Evolutionary conservation across 2,329 filamentous ascomycete species (phyloP).

Genomic region (Lomentospora prolificans): DNA sequence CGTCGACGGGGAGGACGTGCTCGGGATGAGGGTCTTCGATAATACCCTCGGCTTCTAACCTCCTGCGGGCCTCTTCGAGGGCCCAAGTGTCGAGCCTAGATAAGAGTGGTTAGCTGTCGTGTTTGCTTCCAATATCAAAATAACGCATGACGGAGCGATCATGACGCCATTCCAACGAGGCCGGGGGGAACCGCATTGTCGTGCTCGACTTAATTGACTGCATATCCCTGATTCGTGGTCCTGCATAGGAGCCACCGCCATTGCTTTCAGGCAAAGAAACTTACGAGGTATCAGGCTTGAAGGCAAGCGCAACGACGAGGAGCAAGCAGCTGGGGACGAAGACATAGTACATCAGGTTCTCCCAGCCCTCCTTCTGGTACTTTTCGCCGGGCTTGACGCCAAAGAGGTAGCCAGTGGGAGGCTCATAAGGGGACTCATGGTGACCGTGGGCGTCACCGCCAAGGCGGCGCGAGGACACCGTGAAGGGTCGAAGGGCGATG

Average conservation of each 20-base stretch:
- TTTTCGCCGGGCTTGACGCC: slow-evolving; percentile 93
- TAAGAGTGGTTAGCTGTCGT: neutral
- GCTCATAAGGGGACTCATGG: slow-evolving; percentile 73
- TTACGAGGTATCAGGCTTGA: slow-evolving; percentile 98
- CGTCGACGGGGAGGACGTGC: slow-evolving; percentile 28
- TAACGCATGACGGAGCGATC: slow-evolving; percentile 13
- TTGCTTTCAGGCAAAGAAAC: too few relatives aligned
- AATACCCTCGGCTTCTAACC: slow-evolving; percentile 93
- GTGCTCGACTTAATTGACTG: neutral
- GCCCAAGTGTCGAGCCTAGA: slow-evolving; percentile 97
- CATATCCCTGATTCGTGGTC: too few relatives aligned
- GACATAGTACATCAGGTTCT: slow-evolving; percentile 74
- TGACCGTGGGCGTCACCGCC: slow-evolving; percentile 24
- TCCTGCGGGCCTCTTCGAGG: slow-evolving; percentile 86
- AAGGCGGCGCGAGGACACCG: slow-evolving; percentile 1
- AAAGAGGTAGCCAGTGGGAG: slow-evolving; percentile 85
- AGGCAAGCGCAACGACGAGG: slow-evolving; percentile 74
- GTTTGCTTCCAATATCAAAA: slow-evolving; percentile 14
- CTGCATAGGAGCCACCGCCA: too few relatives aligned
- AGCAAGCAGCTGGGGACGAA: slow-evolving; percentile 70
- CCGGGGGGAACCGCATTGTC: neutral
- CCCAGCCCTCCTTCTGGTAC: slow-evolving; percentile 93
- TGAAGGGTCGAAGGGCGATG: slow-evolving; percentile 1
- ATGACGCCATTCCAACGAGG: neutral
- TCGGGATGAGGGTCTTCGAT: slow-evolving; percentile 64